Evolutionary conservation across 805 yeast species (phyloP), one percentile per base, ranked within the genome.

Genomic region (Monosporozyma solicola): DNA sequence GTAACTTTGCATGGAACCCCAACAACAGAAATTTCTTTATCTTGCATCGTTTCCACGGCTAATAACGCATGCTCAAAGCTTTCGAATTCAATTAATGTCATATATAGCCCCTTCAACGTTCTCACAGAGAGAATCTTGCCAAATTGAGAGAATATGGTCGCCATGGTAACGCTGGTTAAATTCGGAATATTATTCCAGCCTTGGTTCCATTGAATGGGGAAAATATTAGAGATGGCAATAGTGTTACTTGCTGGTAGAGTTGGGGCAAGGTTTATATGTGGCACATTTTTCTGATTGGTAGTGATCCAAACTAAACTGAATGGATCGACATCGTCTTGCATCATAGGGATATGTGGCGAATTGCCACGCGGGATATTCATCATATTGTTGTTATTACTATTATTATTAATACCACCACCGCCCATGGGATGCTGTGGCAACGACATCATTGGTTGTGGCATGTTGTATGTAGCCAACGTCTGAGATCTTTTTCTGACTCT

Each of bases 31-130:
- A 92, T 73, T 62, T 91, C 97, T 58, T 83, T 82, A 57, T 88
- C 95, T 62, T 86, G 88, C 63, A 91, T 77, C 49, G 77, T 80
- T n/a, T 88, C 86, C 62, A 84, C 82, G 51, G 96, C 88, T 46
- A 75, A 77, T 76, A 87, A 82, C 9, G 99, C 95, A 33, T 80
- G 72, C 50, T 88, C 96, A 5, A 86, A 68, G 25, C 79, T 73
- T 3, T 79, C 77, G 67, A 87, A 91, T 66, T 87, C 94, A 22
- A 87, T 84, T 53, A 90, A 74, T 1, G 84, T 87, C 60, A 70
- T 63, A 51, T 73, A 74, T 20, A 72, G 61, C 15, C 73, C 73
- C 48, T 75, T 70, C 46, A 89, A 72, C n/a, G 87, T 76, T 49
- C 86, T 74, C 3, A 85, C 82, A 2, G 85, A 77, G 49, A 77